These are phyloP conservation scores for Macrolepiota dolichaula DNA, from an alignment of 768 basidiomycete genomes.

Conservation along the genomic window DNA sequence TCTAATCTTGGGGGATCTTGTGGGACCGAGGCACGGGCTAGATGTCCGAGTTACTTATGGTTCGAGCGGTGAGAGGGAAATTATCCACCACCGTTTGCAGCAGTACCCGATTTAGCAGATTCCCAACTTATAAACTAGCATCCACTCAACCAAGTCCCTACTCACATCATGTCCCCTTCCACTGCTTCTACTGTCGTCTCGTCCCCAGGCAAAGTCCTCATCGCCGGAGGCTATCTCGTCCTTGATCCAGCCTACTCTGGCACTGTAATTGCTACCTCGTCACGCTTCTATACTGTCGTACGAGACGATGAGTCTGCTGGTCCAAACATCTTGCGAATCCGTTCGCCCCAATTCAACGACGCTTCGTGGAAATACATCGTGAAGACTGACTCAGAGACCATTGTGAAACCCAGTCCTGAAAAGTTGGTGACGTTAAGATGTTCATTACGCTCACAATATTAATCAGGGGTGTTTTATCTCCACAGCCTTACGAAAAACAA, in stretches of 20 bases:
- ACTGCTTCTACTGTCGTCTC: constrained; percentile 78
- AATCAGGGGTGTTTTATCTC: constrained; percentile 13
- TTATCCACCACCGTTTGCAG: not conserved
- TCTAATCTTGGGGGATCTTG: constrained; percentile 7
- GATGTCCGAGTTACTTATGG: not conserved
- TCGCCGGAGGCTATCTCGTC: constrained; percentile 96
- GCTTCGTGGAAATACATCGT: constrained; percentile 76
- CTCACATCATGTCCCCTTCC: constrained; percentile 37
- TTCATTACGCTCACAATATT: constrained; percentile 1
- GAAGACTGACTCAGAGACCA: constrained; percentile 30
- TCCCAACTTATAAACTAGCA: constrained; percentile 9
- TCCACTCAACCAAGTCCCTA: constrained; percentile 14
- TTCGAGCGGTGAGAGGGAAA: not conserved
- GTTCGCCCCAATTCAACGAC: constrained; percentile 87
- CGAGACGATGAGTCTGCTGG: constrained; percentile 28
- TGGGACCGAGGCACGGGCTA: constrained; percentile 7
- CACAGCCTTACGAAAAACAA: constrained; percentile 67
- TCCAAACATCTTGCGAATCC: constrained; percentile 57
- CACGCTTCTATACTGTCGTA: constrained; percentile 88
- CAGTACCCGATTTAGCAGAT: constrained; percentile 6
- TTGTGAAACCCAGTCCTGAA: constrained; percentile 29
- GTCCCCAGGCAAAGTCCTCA: constrained; percentile 90
- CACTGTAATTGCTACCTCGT: constrained; percentile 86
- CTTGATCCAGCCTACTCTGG: constrained; percentile 86
- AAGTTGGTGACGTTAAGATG: constrained; percentile 33